Evolutionary conservation across 805 yeast genomes (phyloP).

Genomic region (Teunomyces gatunensis): DNA sequence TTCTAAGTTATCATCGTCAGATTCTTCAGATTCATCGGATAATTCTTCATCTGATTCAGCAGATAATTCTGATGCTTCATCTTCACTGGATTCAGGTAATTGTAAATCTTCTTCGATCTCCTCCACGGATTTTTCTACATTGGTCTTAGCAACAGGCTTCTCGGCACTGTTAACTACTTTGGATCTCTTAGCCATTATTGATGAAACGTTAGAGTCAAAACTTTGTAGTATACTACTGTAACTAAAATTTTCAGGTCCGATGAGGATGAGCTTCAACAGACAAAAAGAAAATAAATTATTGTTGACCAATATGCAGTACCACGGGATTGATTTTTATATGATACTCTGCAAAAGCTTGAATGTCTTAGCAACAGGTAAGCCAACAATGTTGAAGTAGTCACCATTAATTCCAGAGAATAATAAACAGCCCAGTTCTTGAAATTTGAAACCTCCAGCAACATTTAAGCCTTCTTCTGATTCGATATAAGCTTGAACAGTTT

Average conservation of each 20-base stretch:
- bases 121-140: constrained; percentile 18
- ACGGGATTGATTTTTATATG: background rate
- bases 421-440: constrained; percentile 70
- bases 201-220: background rate
- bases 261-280: constrained; percentile 6
- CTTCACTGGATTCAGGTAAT: constrained; percentile 14
- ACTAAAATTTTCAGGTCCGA: constrained; percentile 6
- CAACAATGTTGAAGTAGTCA: constrained; percentile 84
- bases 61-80: constrained; percentile 16
- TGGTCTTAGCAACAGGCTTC: constrained; percentile 12
- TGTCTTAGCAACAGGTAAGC: constrained; percentile 70
- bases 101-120: constrained; percentile 21
- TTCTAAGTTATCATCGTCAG: constrained; percentile 14
- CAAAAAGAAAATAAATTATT: background rate
- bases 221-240: background rate
- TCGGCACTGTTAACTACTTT: constrained; percentile 4
- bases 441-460: constrained; percentile 92
- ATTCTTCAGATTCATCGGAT: constrained; percentile 18
- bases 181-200: constrained; percentile 4
- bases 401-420: constrained; percentile 67
- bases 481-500: constrained; percentile 61
- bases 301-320: constrained; percentile 1
- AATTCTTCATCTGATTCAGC: constrained; percentile 24
- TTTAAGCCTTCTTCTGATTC: constrained; percentile 67
- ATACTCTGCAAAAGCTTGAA: constrained; percentile 1